Percentiles rank a stretch among this genome's conserved stretches.
These are phyloP conservation scores for Zizania palustris DNA, from an alignment of 202 grass and related monocot genomes.

Conservation along the genomic window DNA sequence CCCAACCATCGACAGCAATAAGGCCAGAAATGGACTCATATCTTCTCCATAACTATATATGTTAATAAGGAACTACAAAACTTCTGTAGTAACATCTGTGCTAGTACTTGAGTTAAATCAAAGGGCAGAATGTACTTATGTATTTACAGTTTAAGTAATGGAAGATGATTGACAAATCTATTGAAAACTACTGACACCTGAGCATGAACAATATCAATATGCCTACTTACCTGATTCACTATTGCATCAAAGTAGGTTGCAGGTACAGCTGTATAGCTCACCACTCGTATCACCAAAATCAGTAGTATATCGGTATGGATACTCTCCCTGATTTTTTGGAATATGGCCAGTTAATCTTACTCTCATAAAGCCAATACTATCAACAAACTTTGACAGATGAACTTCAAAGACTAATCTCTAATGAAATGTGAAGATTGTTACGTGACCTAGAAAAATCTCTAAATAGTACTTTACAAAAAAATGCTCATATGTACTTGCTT, in stretches of 20 bases:
- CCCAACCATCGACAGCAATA: conserved; percentile 5
- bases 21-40: background rate
- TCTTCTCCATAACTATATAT: background rate
- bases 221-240: conserved; percentile 19
- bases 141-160: conserved; percentile 4
- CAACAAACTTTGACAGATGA: conserved; percentile 20
- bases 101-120: background rate
- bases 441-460: conserved; percentile 20
- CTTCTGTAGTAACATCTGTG: conserved; percentile 10
- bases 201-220: conserved; percentile 25
- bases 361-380: conserved; percentile 28
- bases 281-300: conserved; percentile 2
- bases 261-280: conserved; percentile 17
- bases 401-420: conserved; percentile 22
- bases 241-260: conserved; percentile 5
- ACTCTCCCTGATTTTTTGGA: conserved; percentile 13
- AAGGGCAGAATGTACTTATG: background rate
- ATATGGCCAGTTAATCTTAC: conserved; percentile 22
- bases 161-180: conserved; percentile 12
- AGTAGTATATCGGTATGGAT: background rate
- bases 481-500: conserved; percentile 3
- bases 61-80: conserved; percentile 8
- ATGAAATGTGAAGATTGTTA: conserved; percentile 4
- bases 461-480: conserved; percentile 1
- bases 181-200: background rate